Evolutionary conservation across 257 asterid species (phyloP).

Genomic region (Plantago major): DNA sequence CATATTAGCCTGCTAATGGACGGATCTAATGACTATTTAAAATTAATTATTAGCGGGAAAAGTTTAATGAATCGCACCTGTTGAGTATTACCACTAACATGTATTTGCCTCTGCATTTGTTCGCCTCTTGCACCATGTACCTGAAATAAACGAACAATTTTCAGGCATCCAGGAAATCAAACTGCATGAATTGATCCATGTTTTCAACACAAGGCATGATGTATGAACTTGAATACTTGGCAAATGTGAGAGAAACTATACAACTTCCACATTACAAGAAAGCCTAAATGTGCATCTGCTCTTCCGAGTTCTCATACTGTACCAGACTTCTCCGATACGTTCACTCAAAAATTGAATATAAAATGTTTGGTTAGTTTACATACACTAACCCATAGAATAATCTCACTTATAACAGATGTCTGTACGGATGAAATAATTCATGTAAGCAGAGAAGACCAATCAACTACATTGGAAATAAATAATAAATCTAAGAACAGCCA

Average conservation of each 20-base stretch:
- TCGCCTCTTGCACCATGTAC: conserved; percentile 92
- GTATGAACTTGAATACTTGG: neutral
- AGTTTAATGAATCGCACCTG: conserved; percentile 46
- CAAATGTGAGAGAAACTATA: neutral
- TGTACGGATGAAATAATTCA: neutral
- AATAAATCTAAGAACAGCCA: neutral
- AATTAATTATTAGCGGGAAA: neutral
- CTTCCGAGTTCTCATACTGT: too few species aligned
- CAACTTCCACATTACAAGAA: too few species aligned
- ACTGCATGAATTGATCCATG: neutral
- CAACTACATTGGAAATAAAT: neutral
- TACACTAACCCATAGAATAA: too few species aligned
- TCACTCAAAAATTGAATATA: too few species aligned
- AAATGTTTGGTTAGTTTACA: too few species aligned
- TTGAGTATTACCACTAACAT: conserved; percentile 73
- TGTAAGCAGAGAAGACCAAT: neutral
- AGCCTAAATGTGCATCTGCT: too few species aligned
- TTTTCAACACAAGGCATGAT: too few species aligned
- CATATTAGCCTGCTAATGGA: neutral
- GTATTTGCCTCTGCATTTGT: conserved; percentile 86
- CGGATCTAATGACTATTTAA: neutral
- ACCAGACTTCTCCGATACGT: too few species aligned
- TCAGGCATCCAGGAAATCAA: conserved; percentile 10
- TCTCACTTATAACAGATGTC: too few species aligned
- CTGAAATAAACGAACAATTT: conserved; percentile 30